Conservation (phyloP, 805 yeast genomes). For the Tetrapisispora pingtungensis region DNA sequence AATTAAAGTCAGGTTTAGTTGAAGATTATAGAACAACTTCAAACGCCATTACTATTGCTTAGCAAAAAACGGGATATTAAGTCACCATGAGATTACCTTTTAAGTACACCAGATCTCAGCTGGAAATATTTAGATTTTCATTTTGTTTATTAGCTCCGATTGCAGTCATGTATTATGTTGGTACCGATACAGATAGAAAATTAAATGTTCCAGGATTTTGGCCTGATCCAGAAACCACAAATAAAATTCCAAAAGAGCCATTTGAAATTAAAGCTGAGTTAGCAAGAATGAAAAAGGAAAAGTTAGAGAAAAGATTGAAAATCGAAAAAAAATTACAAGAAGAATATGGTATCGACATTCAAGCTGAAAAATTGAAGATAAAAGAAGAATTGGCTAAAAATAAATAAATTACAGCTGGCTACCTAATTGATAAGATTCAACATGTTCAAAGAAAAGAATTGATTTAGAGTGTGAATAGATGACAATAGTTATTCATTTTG, state of each 20-base stretch:
- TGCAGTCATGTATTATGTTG: constrained; percentile 86
- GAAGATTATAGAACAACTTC: too few relatives aligned
- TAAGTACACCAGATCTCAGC: constrained; percentile 38
- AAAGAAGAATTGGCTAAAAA: constrained; percentile 12
- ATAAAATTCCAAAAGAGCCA: constrained; percentile 86
- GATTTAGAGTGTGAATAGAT: too few relatives aligned
- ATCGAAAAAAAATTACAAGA: constrained; percentile 62
- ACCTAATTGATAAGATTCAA: too few relatives aligned
- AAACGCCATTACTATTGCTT: too few relatives aligned
- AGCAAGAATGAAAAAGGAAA: constrained; percentile 73
- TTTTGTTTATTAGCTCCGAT: constrained; percentile 81
- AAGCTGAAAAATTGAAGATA: constrained; percentile 34
- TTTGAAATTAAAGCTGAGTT: constrained; percentile 85
- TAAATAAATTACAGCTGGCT: too few relatives aligned
- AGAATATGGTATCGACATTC: constrained; percentile 51
- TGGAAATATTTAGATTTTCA: constrained; percentile 56
- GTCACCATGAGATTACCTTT: constrained; percentile 15
- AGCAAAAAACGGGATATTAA: too few relatives aligned
- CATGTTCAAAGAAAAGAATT: too few relatives aligned
- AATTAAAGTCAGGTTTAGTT: too few relatives aligned
- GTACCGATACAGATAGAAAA: constrained; percentile 80
- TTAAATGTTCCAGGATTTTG: constrained; percentile 89
- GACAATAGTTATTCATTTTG: too few relatives aligned
- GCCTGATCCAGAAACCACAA: constrained; percentile 92
- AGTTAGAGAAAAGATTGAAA: constrained; percentile 60